Base-by-base conservation (phyloP, 2,329 filamentous ascomycete genomes). In the Penicillium sp. region DNA sequence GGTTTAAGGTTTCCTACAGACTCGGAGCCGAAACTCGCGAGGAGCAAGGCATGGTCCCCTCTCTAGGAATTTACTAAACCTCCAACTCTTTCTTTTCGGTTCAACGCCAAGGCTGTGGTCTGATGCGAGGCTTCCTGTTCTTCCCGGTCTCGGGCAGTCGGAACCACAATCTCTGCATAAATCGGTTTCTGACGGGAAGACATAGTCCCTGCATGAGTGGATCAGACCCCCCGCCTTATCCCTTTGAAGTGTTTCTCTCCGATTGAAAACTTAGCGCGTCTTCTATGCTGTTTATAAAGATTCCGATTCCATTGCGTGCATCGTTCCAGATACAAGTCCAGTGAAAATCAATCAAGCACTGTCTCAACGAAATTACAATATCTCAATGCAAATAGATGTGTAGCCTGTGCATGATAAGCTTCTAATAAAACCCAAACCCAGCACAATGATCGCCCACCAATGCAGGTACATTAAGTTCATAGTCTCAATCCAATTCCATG, bases 1-100 rank as follows among this genome's bases (percentile, higher is more conserved):
- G 95, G 61, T 99, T 93, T 90, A 90, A 91, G 67, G 86, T 90
- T 26, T 86, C 88, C 5, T 98, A 97, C 76, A 86, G 84, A 68
- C 73, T 95, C 13, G 89, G 85, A 3, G 81, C 77, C 3, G 71
- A 81, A 62, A 70, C 73, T 59, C 88, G 86, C 71, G 88, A 89
- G 58, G 91, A 97, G 76, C 91, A 89, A 79, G 93, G 93, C 5
- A 90, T 93, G 77, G 88, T 98, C 65, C 80, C 89, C 11, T 87
- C 90, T 61, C 84, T 97, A 69, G 88, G 87, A 43, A 84, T 97
- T 68, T 84, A 86, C 66, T 95, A 68, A 43, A 22, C 16, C 10
- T 35, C 21, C 14, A 35, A 33, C 21, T 13, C 27, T 19, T 44
- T 45, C 16, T 35, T 11, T 16, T 24, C n/a, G n/a, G 31, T 47